Evolutionary conservation across 768 basidiomycete genomes (phyloP).

Genomic region (Russula vinacea): DNA sequence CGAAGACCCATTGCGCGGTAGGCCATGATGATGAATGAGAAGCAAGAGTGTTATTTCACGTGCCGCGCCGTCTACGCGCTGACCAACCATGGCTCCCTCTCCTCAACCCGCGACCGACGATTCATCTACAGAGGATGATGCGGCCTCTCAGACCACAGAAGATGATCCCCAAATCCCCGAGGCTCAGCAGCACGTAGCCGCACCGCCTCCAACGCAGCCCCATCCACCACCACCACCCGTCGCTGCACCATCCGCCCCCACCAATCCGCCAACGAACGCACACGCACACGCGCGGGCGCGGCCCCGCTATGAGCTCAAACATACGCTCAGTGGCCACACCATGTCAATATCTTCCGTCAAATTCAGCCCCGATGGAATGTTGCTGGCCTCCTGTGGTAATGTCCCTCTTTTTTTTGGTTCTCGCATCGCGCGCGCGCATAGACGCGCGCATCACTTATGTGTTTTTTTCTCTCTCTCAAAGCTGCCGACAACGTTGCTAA

Average conservation of each 20-base stretch:
- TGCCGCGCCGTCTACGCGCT: background rate
- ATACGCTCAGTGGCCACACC: slow-evolving; percentile 73
- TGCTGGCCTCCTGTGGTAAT: slow-evolving; percentile 83
- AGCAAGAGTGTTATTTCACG: too few relatives aligned
- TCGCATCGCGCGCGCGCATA: background rate
- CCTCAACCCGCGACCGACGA: slow-evolving; percentile 35
- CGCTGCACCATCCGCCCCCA: background rate
- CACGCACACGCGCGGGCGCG: slow-evolving; percentile 38
- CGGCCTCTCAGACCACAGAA: slow-evolving; percentile 79
- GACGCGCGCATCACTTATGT: background rate
- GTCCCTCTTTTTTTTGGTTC: slow-evolving; percentile 14
- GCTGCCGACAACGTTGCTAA: slow-evolving; percentile 77
- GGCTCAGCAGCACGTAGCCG: slow-evolving; percentile 47
- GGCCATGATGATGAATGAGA: background rate
- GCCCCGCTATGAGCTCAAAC: slow-evolving; percentile 68
- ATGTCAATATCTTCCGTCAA: slow-evolving; percentile 84
- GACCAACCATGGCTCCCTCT: slow-evolving; percentile 2
- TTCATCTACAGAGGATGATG: slow-evolving; percentile 55
- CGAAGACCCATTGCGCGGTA: background rate
- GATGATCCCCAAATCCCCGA: slow-evolving; percentile 78
- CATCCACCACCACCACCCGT: slow-evolving; percentile 35
- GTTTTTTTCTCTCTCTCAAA: slow-evolving; percentile 33
- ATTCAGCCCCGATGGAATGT: slow-evolving; percentile 84
- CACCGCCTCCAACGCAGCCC: slow-evolving; percentile 41
- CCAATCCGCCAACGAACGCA: slow-evolving; percentile 29